Base-by-base conservation (phyloP, 2,329 filamentous ascomycete species). In the Aspergillus sp. region DNA sequence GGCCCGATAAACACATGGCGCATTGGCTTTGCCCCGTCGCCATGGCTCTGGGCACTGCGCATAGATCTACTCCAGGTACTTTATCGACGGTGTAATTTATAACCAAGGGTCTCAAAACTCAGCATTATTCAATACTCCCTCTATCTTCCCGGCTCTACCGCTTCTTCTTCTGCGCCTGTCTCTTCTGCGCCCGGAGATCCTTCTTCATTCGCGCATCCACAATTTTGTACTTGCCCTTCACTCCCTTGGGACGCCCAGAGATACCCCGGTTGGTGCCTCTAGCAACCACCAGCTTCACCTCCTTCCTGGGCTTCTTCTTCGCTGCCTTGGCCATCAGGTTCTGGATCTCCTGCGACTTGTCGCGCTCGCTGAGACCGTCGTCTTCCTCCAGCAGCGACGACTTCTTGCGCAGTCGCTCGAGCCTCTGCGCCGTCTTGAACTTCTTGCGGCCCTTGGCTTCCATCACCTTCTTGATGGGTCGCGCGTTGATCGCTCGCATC, bases 371-470 rank as follows among this genome's bases (percentile, higher is more conserved):
- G 70, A 95, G 77, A 31, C 82, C 83, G 58, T 95, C 89, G 46
- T 94, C 89, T 37, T 86, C 84, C 13, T 80, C 81, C 31, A 98
- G 65, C 49, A 93, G 65, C 24, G 93, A 88, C n/a, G 79, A 85
- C 74, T 98, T 98, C 78, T 93, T 94, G 67, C 86, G 85, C 43
- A 98, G 68, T 67, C 94, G 95, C 72, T 98, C 91, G 17, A 98
- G 65, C 36, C 76, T 74, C 62, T 93, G 84, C 1, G 86, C 89
- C 6, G 88, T 80, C 73, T 93, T 93, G 63, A 94, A 81, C 68
- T 95, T 96, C 78, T 98, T 98, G 38, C 91, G 75, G 22, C 88
- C 89, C 64, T 93, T 88, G 15, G 91, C 91, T 64, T 98, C 91
- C 48, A 84, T 82, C 19, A 98, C 91, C 70, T 98, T 98, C 74